Conservation (phyloP, 495 filamentous ascomycete species). For the Penicillium argentinense region DNA sequence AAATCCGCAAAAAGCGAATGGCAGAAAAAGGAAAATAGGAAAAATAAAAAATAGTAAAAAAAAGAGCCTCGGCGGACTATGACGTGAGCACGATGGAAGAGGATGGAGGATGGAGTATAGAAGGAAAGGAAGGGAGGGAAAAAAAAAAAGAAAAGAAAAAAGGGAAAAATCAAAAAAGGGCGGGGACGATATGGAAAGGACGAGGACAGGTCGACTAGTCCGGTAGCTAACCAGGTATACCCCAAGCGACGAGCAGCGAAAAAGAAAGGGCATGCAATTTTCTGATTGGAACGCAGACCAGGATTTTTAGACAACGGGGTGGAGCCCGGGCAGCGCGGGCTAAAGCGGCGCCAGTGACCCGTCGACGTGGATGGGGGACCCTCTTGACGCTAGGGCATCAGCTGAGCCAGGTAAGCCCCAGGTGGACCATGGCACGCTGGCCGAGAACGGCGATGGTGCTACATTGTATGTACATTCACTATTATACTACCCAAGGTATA, state of each 20-base stretch:
- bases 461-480: too few relatives aligned
- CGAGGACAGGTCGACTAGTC: background rate
- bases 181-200: background rate
- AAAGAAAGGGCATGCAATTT: too few relatives aligned
- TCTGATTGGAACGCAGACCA: conserved; percentile 22
- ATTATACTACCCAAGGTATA: too few relatives aligned
- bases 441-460: too few relatives aligned
- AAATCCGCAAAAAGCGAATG: conserved; percentile 23
- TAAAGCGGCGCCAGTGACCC: conserved; percentile 40
- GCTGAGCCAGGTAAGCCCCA: conserved; percentile 27
- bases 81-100: background rate
- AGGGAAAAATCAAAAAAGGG: conserved; percentile 14
- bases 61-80: background rate
- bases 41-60: conserved; percentile 11
- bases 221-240: background rate
- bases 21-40: conserved; percentile 18
- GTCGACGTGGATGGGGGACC: conserved; percentile 41
- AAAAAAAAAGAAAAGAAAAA: conserved; percentile 14
- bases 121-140: conserved; percentile 15
- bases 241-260: background rate
- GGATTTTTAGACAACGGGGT: conserved; percentile 22
- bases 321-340: conserved; percentile 27
- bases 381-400: conserved; percentile 32
- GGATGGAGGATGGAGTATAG: conserved; percentile 16
- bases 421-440: background rate